Evolutionary conservation across 1,284 basidiomycete species (phyloP).

Genomic region (Rhodotorula sp.): DNA sequence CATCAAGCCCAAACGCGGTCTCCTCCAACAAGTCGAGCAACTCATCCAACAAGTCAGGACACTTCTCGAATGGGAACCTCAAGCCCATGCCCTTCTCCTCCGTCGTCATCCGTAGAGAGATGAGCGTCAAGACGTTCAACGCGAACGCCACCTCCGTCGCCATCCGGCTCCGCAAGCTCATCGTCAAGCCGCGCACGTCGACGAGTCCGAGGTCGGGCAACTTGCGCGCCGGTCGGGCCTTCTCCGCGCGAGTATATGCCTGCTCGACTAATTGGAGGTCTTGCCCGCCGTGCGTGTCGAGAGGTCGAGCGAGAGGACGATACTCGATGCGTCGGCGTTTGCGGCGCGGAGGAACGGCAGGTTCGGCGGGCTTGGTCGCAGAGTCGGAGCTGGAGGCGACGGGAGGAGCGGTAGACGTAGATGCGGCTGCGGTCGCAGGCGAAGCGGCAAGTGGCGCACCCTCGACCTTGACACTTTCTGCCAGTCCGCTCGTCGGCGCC

Average conservation of each 20-base stretch:
- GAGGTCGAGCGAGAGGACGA: slow-evolving; percentile 70
- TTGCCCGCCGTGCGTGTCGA: slow-evolving; percentile 79
- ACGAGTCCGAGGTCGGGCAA: slow-evolving; percentile 73
- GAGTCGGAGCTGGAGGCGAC: neutral
- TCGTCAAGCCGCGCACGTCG: slow-evolving; percentile 81
- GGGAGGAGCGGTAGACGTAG: neutral
- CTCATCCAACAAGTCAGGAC: slow-evolving; percentile 81
- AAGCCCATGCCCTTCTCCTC: slow-evolving; percentile 53
- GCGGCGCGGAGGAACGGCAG: slow-evolving; percentile 42
- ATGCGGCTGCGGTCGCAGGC: neutral
- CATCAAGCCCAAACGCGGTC: slow-evolving; percentile 61
- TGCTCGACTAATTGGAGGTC: slow-evolving; percentile 70
- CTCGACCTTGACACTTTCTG: slow-evolving; percentile 17
- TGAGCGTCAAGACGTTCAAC: slow-evolving; percentile 79
- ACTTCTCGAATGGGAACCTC: slow-evolving; percentile 65
- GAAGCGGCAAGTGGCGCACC: neutral
- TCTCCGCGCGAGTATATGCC: slow-evolving; percentile 58
- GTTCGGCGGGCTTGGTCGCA: slow-evolving; percentile 37
- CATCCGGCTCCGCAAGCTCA: slow-evolving; percentile 84
- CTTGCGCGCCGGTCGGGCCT: slow-evolving; percentile 61
- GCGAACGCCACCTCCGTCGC: slow-evolving; percentile 83
- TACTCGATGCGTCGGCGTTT: slow-evolving; percentile 86
- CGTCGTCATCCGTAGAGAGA: slow-evolving; percentile 57
- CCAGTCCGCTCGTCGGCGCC: neutral
- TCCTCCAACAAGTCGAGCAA: slow-evolving; percentile 83